Conservation (phyloP, 192 early-diverging fungal species). For the Entomortierella lignicola region DNA sequence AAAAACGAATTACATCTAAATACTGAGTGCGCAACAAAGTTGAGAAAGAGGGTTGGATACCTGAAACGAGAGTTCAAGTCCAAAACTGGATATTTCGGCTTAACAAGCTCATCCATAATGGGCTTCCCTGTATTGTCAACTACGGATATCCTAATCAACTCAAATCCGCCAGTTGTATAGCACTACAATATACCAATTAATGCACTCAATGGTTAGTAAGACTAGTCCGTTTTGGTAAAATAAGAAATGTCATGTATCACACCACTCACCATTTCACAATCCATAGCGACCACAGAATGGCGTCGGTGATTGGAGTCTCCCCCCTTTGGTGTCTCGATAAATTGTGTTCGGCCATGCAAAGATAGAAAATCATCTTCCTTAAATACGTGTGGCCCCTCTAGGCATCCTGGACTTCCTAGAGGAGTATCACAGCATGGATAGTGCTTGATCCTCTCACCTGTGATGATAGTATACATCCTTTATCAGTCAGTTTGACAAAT, state of each 20-base stretch:
- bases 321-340: slow-evolving; percentile 51
- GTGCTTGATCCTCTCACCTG: slow-evolving; percentile 53
- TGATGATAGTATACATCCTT: background rate
- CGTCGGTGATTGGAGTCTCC: slow-evolving; percentile 1
- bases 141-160: slow-evolving; percentile 71
- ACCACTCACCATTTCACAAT: slow-evolving; percentile 78
- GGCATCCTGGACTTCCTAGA: slow-evolving; percentile 60
- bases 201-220: too few species aligned
- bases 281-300: slow-evolving; percentile 64
- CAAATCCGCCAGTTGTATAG: slow-evolving; percentile 76
- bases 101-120: slow-evolving; percentile 72
- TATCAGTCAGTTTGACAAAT: background rate
- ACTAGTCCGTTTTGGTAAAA: background rate
- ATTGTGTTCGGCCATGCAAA: slow-evolving; percentile 59
- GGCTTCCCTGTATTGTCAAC: slow-evolving; percentile 58
- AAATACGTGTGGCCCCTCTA: slow-evolving; percentile 73
- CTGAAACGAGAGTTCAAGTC: slow-evolving; percentile 70
- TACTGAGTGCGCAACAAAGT: too few species aligned
- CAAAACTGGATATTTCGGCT: slow-evolving; percentile 62
- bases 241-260: background rate
- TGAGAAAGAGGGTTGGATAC: background rate
- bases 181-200: slow-evolving; percentile 47
- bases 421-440: slow-evolving; percentile 63
- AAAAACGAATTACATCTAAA: too few species aligned
- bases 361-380: slow-evolving; percentile 61